phyloP scores from a whole-genome alignment of 2,329 filamentous ascomycete species.

The Trichophyton rubrum region DNA sequence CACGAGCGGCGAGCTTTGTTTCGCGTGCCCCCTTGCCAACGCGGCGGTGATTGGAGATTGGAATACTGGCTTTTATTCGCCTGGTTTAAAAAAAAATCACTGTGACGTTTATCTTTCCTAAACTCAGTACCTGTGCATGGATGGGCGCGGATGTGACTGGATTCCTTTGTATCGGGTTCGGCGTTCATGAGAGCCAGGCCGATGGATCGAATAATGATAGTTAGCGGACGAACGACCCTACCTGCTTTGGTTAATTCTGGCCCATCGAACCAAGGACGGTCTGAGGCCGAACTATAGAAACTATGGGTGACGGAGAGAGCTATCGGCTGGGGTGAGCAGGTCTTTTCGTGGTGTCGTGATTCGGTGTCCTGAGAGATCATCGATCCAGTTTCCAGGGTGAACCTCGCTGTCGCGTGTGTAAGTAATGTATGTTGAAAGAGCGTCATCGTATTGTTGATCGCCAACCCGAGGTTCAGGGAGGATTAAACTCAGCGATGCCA shows the following conservation, averaged over 20 bases:
- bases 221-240: background rate
- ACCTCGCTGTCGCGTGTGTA: background rate
- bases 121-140: background rate
- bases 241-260: background rate
- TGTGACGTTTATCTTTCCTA: background rate
- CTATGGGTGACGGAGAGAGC: too few relatives aligned
- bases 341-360: too few relatives aligned
- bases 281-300: too few relatives aligned
- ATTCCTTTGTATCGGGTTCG: constrained; percentile 2
- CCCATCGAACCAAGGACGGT: too few relatives aligned
- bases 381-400: background rate
- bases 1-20: constrained; percentile 2
- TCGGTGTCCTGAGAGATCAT: background rate
- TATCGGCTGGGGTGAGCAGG: too few relatives aligned
- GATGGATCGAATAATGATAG: background rate
- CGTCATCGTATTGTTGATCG: background rate
- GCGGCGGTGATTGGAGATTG: background rate
- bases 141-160: background rate
- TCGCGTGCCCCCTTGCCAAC: background rate
- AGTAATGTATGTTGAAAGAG: background rate
- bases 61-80: too few relatives aligned
- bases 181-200: background rate
- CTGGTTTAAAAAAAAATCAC: background rate
- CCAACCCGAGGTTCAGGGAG: background rate
- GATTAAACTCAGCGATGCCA: too few relatives aligned